Evolutionary conservation across 1,139 yeast species (phyloP), one percentile per base, ranked within the genome.

Genomic region (Yamadazyma siamensis): DNA sequence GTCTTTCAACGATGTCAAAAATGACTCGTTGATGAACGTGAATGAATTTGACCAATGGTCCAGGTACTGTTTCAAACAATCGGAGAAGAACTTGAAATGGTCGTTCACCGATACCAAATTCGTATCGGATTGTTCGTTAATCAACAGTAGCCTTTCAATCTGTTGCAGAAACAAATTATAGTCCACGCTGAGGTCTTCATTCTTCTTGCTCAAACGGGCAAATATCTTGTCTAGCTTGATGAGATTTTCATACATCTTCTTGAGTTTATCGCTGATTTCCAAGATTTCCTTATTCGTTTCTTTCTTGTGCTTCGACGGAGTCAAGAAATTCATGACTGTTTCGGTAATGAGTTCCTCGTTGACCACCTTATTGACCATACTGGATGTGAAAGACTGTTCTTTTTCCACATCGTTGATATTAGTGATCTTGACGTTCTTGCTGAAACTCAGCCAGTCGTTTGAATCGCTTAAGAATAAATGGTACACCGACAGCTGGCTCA

Each of bases 311-410:
- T 68, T 68, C 6, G 87, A 77, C 11, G 88, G 80, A 32, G 94
- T 81, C 48, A 91, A 84, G 17, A 95, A 95, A 52, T 91, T 91
- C 81, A 91, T 82, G 23, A 91, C 78, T 1, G 86, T 82, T 50
- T 91, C 98, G 0, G 95, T 80, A 13, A 84, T 59, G 6, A 80
- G 65, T 29, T 83, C 94, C 39, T 81, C 70, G 38, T 68, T 68
- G 18, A 68, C 74, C 5, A 67, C 73, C 36, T 61, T 63, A 22
- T 63, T 62, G 14, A 68, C 69, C 39, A 63, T 46, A 25, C 51
- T 51, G 2, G 57, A 41, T 4, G 55, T 38, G 25, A 42, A 39
- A 2, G 44, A 34, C 22, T 39, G 39, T 12, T 53, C 54, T 14
- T 44, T 46, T 23, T 51, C 57, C 21, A 40, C 49, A n/a, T 47